Base-by-base conservation (phyloP, 148 eudicot genomes). In the Amaranthus hypochondriacus region DNA sequence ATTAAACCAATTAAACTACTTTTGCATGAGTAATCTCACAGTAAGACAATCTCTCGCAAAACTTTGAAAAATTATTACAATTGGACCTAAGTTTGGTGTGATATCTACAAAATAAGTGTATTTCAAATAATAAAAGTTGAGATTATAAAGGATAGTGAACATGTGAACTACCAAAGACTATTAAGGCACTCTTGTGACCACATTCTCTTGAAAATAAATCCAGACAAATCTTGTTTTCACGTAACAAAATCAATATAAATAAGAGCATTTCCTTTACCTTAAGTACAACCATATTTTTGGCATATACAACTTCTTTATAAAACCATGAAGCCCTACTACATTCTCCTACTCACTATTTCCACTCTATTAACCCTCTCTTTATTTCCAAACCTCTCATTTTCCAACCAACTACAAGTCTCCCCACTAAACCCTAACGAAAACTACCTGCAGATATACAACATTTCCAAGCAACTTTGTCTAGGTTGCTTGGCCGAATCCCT, bases 391-490 rank as follows among this genome's bases (percentile, higher is more conserved):
- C 61, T 6, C 6, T 58, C 68, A 4, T 46, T 65, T 18, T 70
- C 76, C 51, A 43, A 59, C n/a, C 54, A 72, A 69, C 39, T 28
- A 28, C 15, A 79, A 56, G 11, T 14, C 76, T 57, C 68, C 47
- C 70, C 70, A 55, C 58, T 68, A 47, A 73, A 76, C 43, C 78
- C 80, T 4, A 75, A 15, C 39, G 55, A 44, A 63, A 73, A 70
- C 39, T 44, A 61, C 47, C 48, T 69, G 70, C 85, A 88, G 65
- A 73, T 87, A 11, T 84, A 88, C 83, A 70, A 73, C 67, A 59
- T 83, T 43, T 90, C 96, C 5, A 89, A 89, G 67, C 88, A 86
- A 58, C 85, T 92, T 0, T 92, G 98, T 52, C 81, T 83, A 86
- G 82, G 84, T 5, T 92, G 98, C 78, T 8, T 82, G 11, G 79